Evolutionary conservation across 257 asterid genomes (phyloP).

Genomic region (Gynochthodes officinalis): DNA sequence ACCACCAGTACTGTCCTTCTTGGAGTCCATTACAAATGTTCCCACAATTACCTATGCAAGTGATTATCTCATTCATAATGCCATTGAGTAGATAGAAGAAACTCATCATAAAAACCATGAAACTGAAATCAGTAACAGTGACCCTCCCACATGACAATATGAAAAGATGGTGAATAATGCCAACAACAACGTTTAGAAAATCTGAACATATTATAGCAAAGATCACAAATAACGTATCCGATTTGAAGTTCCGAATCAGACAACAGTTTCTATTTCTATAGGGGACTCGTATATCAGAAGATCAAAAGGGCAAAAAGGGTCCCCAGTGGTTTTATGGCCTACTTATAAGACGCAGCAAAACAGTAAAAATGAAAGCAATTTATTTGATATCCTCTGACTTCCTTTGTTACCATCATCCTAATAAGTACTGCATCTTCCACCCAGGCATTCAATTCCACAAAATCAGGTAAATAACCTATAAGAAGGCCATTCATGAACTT

Average conservation of each 20-base stretch:
- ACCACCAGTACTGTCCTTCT: slow-evolving; percentile 34
- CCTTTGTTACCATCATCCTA: not conserved
- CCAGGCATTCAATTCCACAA: not conserved
- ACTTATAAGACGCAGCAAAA: not conserved
- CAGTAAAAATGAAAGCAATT: not conserved
- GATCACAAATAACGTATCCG: not conserved
- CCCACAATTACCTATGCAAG: slow-evolving; percentile 48
- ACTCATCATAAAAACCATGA: too few species aligned
- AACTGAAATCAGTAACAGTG: too few species aligned
- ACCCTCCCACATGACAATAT: too few species aligned
- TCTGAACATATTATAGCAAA: not conserved
- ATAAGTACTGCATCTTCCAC: not conserved
- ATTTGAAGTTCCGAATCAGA: not conserved
- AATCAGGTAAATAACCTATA: not conserved
- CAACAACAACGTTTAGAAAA: not conserved
- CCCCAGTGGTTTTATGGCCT: not conserved
- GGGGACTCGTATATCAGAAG: not conserved
- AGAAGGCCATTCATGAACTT: not conserved
- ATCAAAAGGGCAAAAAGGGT: not conserved
- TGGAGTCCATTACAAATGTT: slow-evolving; percentile 40
- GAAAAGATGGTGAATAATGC: too few species aligned
- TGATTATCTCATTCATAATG: not conserved
- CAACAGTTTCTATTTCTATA: not conserved
- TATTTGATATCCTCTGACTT: not conserved
- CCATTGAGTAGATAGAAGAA: too few species aligned